Conservation (phyloP, 2,329 filamentous ascomycete genomes). For the Apiospora aurea region DNA sequence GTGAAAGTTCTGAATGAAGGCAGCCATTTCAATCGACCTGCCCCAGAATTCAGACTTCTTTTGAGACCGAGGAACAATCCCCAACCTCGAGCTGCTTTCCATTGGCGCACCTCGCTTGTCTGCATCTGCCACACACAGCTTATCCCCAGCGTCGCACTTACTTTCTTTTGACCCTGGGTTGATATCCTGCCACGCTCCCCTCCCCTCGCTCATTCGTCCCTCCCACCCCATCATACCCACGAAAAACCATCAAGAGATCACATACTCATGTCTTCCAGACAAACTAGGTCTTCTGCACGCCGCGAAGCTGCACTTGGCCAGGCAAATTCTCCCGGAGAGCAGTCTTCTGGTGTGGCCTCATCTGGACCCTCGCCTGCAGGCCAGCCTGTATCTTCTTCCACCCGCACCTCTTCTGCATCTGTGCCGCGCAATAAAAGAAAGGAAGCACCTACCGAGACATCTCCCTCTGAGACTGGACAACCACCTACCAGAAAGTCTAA, state of each 20-base stretch:
- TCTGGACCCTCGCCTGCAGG: constrained; percentile 50
- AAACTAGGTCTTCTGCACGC: constrained; percentile 93
- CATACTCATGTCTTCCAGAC: constrained; percentile 92
- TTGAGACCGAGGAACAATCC: not conserved
- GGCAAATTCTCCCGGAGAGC: constrained; percentile 54
- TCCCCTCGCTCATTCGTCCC: not conserved
- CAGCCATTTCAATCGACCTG: not conserved
- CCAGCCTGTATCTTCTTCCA: constrained; percentile 45
- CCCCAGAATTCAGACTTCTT: not conserved
- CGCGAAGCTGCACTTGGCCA: constrained; percentile 66
- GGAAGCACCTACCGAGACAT: constrained; percentile 52
- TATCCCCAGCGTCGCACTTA: constrained; percentile 1
- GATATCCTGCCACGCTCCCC: not conserved
- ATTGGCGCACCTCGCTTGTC: not conserved
- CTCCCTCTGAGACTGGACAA: constrained; percentile 49
- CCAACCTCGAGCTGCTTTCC: not conserved
- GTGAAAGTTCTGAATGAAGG: constrained; percentile 4
- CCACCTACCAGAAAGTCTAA: constrained; percentile 66
- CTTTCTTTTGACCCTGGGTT: constrained; percentile 15
- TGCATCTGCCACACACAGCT: constrained; percentile 14
- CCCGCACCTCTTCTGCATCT: constrained; percentile 43
- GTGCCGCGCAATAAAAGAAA: constrained; percentile 84
- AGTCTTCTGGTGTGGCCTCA: constrained; percentile 48
- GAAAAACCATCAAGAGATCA: constrained; percentile 28
- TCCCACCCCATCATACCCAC: not conserved